Evolutionary conservation across 2,329 filamentous ascomycete genomes (phyloP).

Genomic region (Ophioceras dolichostomum): DNA sequence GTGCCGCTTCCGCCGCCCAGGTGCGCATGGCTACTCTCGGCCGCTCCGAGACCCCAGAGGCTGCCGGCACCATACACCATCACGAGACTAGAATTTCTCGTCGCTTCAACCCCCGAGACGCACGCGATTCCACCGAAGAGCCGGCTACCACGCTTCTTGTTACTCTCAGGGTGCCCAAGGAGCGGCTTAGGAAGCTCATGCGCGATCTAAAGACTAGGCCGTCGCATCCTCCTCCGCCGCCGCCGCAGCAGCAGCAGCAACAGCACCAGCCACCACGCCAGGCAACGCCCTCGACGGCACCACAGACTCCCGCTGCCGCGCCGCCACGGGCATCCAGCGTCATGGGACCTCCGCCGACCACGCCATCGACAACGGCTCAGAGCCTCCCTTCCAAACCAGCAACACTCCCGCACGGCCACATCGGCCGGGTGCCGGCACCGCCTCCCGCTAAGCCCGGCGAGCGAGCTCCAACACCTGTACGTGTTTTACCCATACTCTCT

Average conservation of each 20-base stretch:
- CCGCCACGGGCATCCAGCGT: constrained; percentile 28
- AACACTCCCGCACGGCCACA: constrained; percentile 31
- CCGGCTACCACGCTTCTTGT: constrained; percentile 52
- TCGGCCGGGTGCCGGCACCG: constrained; percentile 58
- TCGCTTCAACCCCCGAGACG: constrained; percentile 43
- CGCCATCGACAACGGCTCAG: constrained; percentile 21
- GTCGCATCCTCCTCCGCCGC: constrained; percentile 5
- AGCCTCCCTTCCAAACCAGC: constrained; percentile 11
- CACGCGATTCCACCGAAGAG: constrained; percentile 73
- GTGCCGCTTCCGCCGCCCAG: constrained; percentile 75
- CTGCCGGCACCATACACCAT: constrained; percentile 39
- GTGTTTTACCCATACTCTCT: constrained; percentile 17
- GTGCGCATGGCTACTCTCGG: constrained; percentile 73
- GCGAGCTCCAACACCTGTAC: constrained; percentile 47
- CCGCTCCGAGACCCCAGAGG: constrained; percentile 83
- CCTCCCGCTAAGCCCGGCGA: constrained; percentile 47
- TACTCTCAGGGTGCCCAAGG: constrained; percentile 59
- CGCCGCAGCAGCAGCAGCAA: too few relatives aligned
- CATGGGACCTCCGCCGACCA: constrained; percentile 42
- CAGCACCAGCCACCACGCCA: constrained; percentile 14
- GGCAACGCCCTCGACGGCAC: too few relatives aligned
- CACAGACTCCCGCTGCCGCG: constrained; percentile 32
- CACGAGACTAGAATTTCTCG: constrained; percentile 61
- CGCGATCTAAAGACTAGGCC: constrained; percentile 27
- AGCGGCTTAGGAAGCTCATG: constrained; percentile 57